Evolutionary conservation across 495 filamentous ascomycete genomes (phyloP).

Genomic region (Daldinia loculata): DNA sequence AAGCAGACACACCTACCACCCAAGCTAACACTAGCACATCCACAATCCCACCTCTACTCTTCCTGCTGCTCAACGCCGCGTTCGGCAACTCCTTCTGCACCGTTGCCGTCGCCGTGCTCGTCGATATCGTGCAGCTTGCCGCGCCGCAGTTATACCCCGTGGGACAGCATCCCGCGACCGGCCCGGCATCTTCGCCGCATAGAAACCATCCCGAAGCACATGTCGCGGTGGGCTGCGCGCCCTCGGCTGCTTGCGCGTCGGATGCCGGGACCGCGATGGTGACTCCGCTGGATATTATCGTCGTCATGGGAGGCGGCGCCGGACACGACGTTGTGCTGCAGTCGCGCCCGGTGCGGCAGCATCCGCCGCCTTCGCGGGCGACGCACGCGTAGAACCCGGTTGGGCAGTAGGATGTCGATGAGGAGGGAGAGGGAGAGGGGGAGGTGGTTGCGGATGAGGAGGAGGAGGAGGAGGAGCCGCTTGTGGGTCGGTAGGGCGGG

Average conservation of each 20-base stretch:
- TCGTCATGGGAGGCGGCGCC: slow-evolving; percentile 61
- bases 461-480: slow-evolving; percentile 30
- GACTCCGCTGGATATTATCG: slow-evolving; percentile 68
- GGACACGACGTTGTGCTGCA: slow-evolving; percentile 71
- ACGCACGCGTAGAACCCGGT: slow-evolving; percentile 66
- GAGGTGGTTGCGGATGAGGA: background rate
- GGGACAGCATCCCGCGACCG: slow-evolving; percentile 80
- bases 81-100: slow-evolving; percentile 67
- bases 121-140: slow-evolving; percentile 68
- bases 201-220: slow-evolving; percentile 83
- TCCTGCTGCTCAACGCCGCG: background rate
- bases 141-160: slow-evolving; percentile 74
- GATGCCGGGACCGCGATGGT: slow-evolving; percentile 73
- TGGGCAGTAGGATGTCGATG: slow-evolving; percentile 58
- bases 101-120: slow-evolving; percentile 56
- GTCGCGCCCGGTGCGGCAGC: slow-evolving; percentile 79
- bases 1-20: slow-evolving; percentile 7
- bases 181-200: slow-evolving; percentile 64
- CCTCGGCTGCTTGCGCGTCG: slow-evolving; percentile 48
- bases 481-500: slow-evolving; percentile 43
- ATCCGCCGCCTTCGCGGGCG: slow-evolving; percentile 61
- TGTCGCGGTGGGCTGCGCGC: slow-evolving; percentile 44
- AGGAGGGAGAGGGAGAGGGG: slow-evolving; percentile 34
- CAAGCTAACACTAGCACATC: slow-evolving; percentile 1
- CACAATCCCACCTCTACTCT: background rate